Evolutionary conservation across 2,329 filamentous ascomycete species (phyloP), one percentile per base, ranked within the genome.

Genomic region (Neofusicoccum kwambonambiense): DNA sequence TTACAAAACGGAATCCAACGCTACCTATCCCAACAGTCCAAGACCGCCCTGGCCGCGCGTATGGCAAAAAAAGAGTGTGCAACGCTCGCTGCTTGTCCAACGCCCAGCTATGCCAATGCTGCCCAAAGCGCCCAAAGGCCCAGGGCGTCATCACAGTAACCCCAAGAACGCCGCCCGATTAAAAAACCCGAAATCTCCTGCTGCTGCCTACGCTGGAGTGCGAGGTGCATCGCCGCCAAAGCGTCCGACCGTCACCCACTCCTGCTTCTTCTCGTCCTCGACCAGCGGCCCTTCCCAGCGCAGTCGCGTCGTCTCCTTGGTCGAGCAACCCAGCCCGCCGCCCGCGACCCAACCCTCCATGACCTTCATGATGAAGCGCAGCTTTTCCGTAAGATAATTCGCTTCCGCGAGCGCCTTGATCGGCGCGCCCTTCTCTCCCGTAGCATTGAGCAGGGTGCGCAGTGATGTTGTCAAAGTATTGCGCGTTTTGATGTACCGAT

Each of bases 381-480:
- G 84, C 80, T 94, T 94, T 70, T 82, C 83, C 39, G 88, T 86
- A 73, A 94, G 86, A 68, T 89, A 86, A 74, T 94, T 94, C 45
- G 89, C 88, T 19, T 85, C 83, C 0, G 90, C 76, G 13, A 77
- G 89, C 64, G 92, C 86, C 64, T 72, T 73, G 66, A 76, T 74
- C 34, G 69, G 84, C 82, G 74, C 88, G 71, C 70, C 70, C 71
- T 82, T 81, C 63, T 81, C 78, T 68, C 76, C 77, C 60, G 76
- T 80, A 15, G 80, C 78, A 78, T 92, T 91, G 49, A 94, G 83
- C 12, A 94, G 81, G 4, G 89, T 90, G 72, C 91, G 89, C 6
- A 92, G 78, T 4, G 89, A 88, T 69, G 90, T 91, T 12, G 89
- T 88, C 31, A 93, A 81, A 66, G 90, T 87, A 50, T 90, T 87